A percentile compares a stretch with the other conserved stretches of the same genome.
Conservation (phyloP, 805 yeast species). For the Pichia rugopelliculosa region DNA sequence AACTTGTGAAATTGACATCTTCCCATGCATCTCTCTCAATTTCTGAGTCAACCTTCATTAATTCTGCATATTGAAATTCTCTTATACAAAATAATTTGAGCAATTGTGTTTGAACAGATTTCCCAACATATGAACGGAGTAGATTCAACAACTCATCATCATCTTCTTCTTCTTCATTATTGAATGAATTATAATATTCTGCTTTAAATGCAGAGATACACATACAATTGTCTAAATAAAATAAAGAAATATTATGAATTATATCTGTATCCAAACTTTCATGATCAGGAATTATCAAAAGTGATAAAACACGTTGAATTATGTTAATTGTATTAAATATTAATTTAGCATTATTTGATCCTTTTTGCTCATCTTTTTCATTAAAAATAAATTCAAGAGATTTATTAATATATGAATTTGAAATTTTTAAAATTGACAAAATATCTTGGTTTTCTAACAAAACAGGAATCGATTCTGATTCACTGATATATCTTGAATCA, state of each 20-base stretch:
- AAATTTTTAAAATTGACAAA: slow-evolving; percentile 1
- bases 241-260: not conserved
- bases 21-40: slow-evolving; percentile 49
- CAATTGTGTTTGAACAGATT: slow-evolving; percentile 22
- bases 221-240: slow-evolving; percentile 3
- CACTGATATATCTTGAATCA: not conserved
- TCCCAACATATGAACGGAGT: not conserved
- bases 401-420: not conserved
- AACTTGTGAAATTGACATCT: slow-evolving; percentile 27
- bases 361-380: not conserved
- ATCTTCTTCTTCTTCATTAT: slow-evolving; percentile 1
- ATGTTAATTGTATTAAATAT: not conserved
- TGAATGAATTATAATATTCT: slow-evolving; percentile 1
- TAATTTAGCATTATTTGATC: not conserved
- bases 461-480: not conserved
- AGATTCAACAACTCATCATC: slow-evolving; percentile 1
- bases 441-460: not conserved
- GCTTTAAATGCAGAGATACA: slow-evolving; percentile 8
- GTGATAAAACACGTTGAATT: slow-evolving; percentile 1
- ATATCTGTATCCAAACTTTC: not conserved
- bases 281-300: not conserved
- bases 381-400: not conserved
- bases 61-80: slow-evolving; percentile 40
- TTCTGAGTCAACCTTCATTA: slow-evolving; percentile 23
- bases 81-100: slow-evolving; percentile 39